Base-by-base conservation (phyloP, 495 filamentous ascomycete genomes). In the Talaromyces wortmannii region DNA sequence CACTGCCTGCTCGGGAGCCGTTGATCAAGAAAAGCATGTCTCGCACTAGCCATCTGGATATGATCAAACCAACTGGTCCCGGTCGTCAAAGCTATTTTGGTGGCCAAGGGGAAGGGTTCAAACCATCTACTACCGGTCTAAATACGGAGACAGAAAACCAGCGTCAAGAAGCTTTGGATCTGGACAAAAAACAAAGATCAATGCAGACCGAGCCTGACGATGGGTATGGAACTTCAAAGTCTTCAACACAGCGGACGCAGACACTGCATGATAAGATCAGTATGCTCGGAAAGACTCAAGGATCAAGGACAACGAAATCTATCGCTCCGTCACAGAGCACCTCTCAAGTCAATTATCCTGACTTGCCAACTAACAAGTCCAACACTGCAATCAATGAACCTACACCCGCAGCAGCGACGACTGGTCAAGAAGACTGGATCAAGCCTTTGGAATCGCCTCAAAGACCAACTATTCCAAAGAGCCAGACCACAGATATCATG, bases 191-290 rank as follows among this genome's bases (percentile, higher is more conserved):
- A n/a, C 72, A 72, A 36, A 57, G 75, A 65, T 17, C 36, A 2
- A 30, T 55, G 13, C 45, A 75, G 48, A 65, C 69, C 5, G 70
- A 73, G 15, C 55, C 57, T 15, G 69, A 74, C 32, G 54, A 56
- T 8, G 71, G 69, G 5, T 57, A 55, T 16, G 63, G 61, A 78
- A 57, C 58, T 82, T 6, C 90, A 95, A 95, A 94, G 63, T 92
- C 89, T 6, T 92, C 91, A 5, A 97, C 94, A 3, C 91, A 97
- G 64, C 78, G 87, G 5, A 97, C 94, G 3, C 91, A 97, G 64
- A 78, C 87, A 8, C 77, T 98, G 15, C 89, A 95, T 55, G 95
- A 97, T 56, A 88, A 90, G 60, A 96, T 98, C 61, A 92, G 85
- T 63, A 90, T 92, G 83, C 80, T 98, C 16, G 91, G 91, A 18